These are phyloP conservation scores for Coniferiporia sulphurascens DNA, from an alignment of 1,284 basidiomycete genomes.

Conservation along the genomic window DNA sequence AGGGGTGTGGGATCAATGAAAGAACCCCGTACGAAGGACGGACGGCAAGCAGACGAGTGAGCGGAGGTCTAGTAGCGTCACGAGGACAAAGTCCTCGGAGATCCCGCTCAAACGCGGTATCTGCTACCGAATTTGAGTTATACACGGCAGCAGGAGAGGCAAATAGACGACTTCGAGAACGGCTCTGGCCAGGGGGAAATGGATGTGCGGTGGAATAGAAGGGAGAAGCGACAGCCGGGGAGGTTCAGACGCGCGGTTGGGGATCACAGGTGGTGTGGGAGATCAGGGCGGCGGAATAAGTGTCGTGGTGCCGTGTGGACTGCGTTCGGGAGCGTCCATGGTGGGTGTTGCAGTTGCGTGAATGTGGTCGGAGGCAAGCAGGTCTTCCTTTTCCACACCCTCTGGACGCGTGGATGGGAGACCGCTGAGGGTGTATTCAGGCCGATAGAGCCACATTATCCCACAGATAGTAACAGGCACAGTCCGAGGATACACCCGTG, in stretches of 20 bases:
- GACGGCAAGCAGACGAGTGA: slow-evolving; percentile 10
- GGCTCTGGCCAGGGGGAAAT: not conserved
- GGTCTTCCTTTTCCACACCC: not conserved
- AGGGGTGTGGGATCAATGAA: not conserved
- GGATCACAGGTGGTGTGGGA: slow-evolving; percentile 10
- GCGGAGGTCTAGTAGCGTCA: slow-evolving; percentile 4
- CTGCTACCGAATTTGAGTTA: not conserved
- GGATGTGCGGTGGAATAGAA: not conserved
- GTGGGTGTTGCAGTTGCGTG: not conserved
- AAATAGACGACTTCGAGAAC: not conserved
- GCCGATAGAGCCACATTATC: slow-evolving; percentile 2
- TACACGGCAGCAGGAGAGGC: not conserved
- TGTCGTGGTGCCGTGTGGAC: not conserved
- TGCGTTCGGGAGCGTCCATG: not conserved
- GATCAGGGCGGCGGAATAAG: not conserved
- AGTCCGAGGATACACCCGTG: slow-evolving; percentile 3
- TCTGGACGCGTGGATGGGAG: not conserved
- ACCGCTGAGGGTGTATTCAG: not conserved
- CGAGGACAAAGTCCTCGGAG: not conserved
- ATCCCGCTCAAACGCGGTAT: too few species aligned
- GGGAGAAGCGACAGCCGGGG: not conserved
- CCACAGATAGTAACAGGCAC: slow-evolving; percentile 11
- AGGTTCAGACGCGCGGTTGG: not conserved
- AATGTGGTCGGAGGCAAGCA: not conserved
- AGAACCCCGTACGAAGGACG: not conserved